Percentiles rank a stretch among this genome's conserved stretches.
phyloP scores from a whole-genome alignment of 768 basidiomycete species.

The Mycena maculata region DNA sequence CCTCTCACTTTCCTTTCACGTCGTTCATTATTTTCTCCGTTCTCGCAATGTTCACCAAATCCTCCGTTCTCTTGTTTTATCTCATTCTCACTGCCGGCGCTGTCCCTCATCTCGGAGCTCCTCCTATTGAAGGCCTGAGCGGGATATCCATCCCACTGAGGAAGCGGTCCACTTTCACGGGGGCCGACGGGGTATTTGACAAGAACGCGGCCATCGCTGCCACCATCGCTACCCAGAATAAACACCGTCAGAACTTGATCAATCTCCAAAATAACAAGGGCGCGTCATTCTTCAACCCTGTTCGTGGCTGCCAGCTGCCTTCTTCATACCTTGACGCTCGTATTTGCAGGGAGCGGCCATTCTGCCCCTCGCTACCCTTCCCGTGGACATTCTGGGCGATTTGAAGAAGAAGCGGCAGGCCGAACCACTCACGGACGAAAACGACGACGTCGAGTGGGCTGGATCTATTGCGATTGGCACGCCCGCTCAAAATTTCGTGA shows the following conservation, averaged over 20 bases:
- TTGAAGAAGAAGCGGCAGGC: constrained; percentile 44
- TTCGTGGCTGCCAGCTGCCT: neutral
- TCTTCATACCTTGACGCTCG: neutral
- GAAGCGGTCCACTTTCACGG: constrained; percentile 23
- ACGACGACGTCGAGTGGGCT: constrained; percentile 52
- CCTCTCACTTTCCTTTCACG: neutral
- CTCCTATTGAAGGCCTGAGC: no score
- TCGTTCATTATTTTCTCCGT: neutral
- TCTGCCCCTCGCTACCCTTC: constrained; percentile 39
- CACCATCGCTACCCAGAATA: constrained; percentile 41
- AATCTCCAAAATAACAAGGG: constrained; percentile 49
- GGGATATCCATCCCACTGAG: constrained; percentile 31
- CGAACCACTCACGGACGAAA: constrained; percentile 49
- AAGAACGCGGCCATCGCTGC: constrained; percentile 33
- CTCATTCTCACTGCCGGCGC: constrained; percentile 17
- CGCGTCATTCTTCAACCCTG: constrained; percentile 24
- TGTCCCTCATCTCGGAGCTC: neutral
- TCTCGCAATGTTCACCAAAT: constrained; percentile 8
- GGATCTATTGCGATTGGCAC: constrained; percentile 54
- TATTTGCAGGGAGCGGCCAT: constrained; percentile 42
- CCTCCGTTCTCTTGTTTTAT: constrained; percentile 5
- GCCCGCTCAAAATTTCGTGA: constrained; percentile 48
- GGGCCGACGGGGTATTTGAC: constrained; percentile 36
- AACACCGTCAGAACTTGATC: constrained; percentile 52
- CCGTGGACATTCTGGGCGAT: constrained; percentile 20